Conservation (phyloP, 176 grass and related monocot genomes). For the Carex kokanica region DNA sequence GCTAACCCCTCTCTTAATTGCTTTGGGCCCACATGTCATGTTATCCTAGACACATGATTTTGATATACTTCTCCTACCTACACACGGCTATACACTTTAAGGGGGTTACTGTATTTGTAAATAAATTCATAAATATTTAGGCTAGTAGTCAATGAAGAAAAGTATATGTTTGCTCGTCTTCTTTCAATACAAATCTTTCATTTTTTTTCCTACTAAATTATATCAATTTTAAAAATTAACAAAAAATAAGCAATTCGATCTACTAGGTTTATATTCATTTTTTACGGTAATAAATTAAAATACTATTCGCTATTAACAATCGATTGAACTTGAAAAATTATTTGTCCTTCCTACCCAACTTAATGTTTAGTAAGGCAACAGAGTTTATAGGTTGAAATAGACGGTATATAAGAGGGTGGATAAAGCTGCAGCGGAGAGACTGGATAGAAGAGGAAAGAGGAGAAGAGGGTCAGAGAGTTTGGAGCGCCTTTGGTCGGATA, state of each 20-base stretch:
- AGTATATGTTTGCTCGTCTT: neutral
- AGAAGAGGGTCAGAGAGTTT: too few relatives aligned
- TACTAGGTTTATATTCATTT: neutral
- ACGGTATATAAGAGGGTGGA: too few relatives aligned
- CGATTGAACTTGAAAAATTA: neutral
- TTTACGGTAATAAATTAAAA: neutral
- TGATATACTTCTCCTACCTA: neutral
- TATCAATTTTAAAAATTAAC: neutral
- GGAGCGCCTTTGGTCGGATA: too few relatives aligned
- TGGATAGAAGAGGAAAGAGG: too few relatives aligned
- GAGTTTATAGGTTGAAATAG: too few relatives aligned
- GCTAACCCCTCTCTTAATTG: conserved; percentile 13
- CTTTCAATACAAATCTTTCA: neutral
- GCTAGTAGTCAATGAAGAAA: neutral
- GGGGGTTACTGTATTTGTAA: neutral
- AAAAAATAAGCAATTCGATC: neutral
- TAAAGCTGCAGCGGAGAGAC: too few relatives aligned
- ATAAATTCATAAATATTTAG: neutral
- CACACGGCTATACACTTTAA: neutral
- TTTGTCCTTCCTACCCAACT: too few relatives aligned
- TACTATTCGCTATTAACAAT: neutral
- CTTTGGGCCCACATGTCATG: neutral
- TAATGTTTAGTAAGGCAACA: too few relatives aligned
- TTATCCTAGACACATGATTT: neutral
- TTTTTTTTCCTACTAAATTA: neutral